A percentile compares a stretch with the other conserved stretches of the same genome.
Evolutionary conservation across 108 stramenopile genomes (phyloP).

Genomic region (Seminavis robusta): DNA sequence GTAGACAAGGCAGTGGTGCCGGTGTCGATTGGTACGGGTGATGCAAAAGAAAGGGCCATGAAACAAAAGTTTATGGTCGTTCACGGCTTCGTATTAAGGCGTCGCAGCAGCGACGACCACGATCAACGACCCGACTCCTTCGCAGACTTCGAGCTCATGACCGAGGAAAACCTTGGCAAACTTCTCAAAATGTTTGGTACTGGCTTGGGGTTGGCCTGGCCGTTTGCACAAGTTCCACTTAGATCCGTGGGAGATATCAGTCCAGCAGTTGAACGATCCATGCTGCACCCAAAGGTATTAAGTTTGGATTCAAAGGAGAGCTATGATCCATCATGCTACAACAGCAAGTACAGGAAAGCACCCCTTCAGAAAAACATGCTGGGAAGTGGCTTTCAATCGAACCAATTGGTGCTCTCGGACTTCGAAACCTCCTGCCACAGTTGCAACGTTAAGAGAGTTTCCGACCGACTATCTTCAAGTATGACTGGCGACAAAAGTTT

Average conservation of each 20-base stretch:
- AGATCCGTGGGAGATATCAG: background rate
- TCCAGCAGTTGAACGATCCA: background rate
- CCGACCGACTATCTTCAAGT: constrained; percentile 15
- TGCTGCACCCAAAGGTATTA: constrained; percentile 9
- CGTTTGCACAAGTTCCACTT: constrained; percentile 37
- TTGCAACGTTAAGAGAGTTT: constrained; percentile 7
- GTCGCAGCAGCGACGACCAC: background rate
- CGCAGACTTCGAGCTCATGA: background rate
- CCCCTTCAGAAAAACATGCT: background rate
- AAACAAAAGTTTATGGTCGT: no score
- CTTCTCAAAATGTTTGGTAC: constrained; percentile 6
- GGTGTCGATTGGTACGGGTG: no score
- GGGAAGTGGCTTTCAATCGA: background rate
- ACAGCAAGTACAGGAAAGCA: constrained; percentile 29
- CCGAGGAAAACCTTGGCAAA: background rate
- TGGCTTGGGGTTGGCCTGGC: constrained; percentile 26
- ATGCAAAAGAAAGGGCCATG: no score
- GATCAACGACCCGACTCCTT: no score
- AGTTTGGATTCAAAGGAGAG: constrained; percentile 3
- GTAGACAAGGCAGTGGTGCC: no score
- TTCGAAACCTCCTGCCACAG: constrained; percentile 28
- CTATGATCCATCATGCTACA: constrained; percentile 33
- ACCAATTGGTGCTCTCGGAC: constrained; percentile 2
- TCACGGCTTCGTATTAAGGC: constrained; percentile 19
- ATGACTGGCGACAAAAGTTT: constrained; percentile 21